phyloP scores from a whole-genome alignment of 768 basidiomycete species.

The Candolleomyces eurysporus region DNA sequence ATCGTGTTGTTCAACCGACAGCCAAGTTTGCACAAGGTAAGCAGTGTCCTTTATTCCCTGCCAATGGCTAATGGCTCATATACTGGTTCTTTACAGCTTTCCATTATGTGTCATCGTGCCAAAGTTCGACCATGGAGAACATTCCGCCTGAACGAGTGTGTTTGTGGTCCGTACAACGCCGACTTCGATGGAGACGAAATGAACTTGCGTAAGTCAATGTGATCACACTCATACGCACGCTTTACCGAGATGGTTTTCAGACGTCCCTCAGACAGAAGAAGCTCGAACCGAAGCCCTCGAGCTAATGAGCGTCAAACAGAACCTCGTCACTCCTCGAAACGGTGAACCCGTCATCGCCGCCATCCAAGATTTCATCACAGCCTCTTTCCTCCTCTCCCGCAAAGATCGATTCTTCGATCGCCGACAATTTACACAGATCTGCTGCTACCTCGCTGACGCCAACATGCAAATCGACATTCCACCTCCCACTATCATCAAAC shows the following conservation, averaged over 20 bases:
- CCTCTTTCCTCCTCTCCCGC: slow-evolving; percentile 91
- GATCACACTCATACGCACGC: neutral
- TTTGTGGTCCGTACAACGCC: slow-evolving; percentile 98
- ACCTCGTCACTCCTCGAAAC: slow-evolving; percentile 96
- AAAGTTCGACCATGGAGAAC: slow-evolving; percentile 97
- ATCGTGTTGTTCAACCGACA: slow-evolving; percentile 98
- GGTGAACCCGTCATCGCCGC: slow-evolving; percentile 99
- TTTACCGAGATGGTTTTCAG: slow-evolving; percentile 35
- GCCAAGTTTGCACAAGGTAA: slow-evolving; percentile 92
- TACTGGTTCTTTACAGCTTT: slow-evolving; percentile 50
- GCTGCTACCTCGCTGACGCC: slow-evolving; percentile 91
- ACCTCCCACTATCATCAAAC: slow-evolving; percentile 92
- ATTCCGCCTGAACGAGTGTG: slow-evolving; percentile 97
- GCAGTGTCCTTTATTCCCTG: slow-evolving; percentile 2
- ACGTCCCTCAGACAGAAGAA: slow-evolving; percentile 98
- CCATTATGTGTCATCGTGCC: slow-evolving; percentile 97
- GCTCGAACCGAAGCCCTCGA: slow-evolving; percentile 95
- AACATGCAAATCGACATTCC: slow-evolving; percentile 92
- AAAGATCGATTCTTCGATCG: slow-evolving; percentile 93
- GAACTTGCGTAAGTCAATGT: slow-evolving; percentile 80
- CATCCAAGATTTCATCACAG: slow-evolving; percentile 99
- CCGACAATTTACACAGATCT: slow-evolving; percentile 93
- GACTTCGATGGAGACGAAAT: slow-evolving; percentile 99
- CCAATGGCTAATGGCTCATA: neutral
- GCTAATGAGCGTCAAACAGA: slow-evolving; percentile 96